These are phyloP conservation scores for Ogataea glucozyma DNA, from an alignment of 805 yeast species.

Conservation along the genomic window DNA sequence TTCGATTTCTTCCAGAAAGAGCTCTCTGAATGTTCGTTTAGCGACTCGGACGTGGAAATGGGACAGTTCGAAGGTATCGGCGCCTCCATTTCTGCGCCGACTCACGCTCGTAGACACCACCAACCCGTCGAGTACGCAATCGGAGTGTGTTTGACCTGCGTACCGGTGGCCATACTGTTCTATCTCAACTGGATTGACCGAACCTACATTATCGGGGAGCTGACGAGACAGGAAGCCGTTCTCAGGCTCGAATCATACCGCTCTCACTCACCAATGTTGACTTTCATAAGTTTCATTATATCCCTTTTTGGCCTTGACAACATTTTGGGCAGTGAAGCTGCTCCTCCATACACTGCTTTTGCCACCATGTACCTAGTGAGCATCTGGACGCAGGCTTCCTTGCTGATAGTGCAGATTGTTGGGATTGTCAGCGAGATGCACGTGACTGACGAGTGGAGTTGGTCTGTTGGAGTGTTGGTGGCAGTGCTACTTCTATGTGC, in stretches of 20 bases:
- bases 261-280: constrained; percentile 13
- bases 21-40: constrained; percentile 1
- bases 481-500: constrained; percentile 8
- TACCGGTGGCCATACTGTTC: constrained; percentile 12
- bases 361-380: constrained; percentile 14
- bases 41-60: constrained; percentile 3
- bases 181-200: constrained; percentile 19
- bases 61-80: not conserved
- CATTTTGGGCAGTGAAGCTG: constrained; percentile 7
- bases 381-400: constrained; percentile 18
- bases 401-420: constrained; percentile 18
- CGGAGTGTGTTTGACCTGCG: constrained; percentile 5
- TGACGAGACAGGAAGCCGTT: constrained; percentile 10
- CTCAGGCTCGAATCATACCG: constrained; percentile 12
- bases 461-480: constrained; percentile 12
- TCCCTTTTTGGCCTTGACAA: constrained; percentile 19
- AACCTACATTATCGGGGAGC: constrained; percentile 11
- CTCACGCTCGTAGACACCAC: constrained; percentile 4
- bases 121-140: constrained; percentile 5
- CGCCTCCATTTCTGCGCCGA: not conserved
- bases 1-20: not conserved
- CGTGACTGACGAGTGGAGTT: constrained; percentile 11
- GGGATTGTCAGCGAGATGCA: constrained; percentile 12
- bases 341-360: constrained; percentile 9
- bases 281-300: constrained; percentile 14